Evolutionary conservation across 1,284 basidiomycete genomes (phyloP).

Genomic region (Somion occarium): DNA sequence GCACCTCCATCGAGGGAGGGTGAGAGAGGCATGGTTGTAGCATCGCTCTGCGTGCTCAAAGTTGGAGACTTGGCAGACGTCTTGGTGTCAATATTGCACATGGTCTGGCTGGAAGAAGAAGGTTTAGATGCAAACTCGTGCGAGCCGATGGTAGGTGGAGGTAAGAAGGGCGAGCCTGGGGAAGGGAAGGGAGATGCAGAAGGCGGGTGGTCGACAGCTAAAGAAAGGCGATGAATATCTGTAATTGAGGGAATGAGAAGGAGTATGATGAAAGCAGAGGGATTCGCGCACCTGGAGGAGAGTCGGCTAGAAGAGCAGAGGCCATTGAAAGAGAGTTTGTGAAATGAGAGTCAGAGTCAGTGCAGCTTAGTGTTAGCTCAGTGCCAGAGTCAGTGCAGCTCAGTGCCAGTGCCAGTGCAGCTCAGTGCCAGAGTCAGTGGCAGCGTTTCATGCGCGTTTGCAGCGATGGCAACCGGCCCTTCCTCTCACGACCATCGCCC

Average conservation of each 20-base stretch:
- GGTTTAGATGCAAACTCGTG: slow-evolving; percentile 61
- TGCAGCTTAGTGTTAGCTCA: too few species aligned
- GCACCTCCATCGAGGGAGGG: slow-evolving; percentile 18
- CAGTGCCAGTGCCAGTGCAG: neutral
- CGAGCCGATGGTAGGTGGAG: slow-evolving; percentile 55
- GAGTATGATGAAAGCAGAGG: neutral
- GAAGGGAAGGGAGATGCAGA: slow-evolving; percentile 60
- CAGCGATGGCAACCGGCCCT: neutral
- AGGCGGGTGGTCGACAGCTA: slow-evolving; percentile 37
- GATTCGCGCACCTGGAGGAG: slow-evolving; percentile 10
- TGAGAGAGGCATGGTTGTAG: neutral
- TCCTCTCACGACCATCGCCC: neutral
- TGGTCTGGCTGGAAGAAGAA: slow-evolving; percentile 28
- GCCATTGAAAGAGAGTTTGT: slow-evolving; percentile 14
- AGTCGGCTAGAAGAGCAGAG: slow-evolving; percentile 16
- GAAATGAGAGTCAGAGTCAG: neutral
- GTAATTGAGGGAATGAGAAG: neutral
- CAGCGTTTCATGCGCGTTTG: neutral
- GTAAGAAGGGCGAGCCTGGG: slow-evolving; percentile 60
- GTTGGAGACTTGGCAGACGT: slow-evolving; percentile 1
- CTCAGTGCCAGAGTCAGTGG: neutral
- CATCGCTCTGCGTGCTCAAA: neutral
- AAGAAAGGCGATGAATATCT: slow-evolving; percentile 30
- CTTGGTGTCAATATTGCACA: slow-evolving; percentile 22
- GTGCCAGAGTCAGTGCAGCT: too few species aligned